These are phyloP conservation scores for Malus hybrid DNA, from an alignment of 331 rosid genomes.

Conservation along the genomic window DNA sequence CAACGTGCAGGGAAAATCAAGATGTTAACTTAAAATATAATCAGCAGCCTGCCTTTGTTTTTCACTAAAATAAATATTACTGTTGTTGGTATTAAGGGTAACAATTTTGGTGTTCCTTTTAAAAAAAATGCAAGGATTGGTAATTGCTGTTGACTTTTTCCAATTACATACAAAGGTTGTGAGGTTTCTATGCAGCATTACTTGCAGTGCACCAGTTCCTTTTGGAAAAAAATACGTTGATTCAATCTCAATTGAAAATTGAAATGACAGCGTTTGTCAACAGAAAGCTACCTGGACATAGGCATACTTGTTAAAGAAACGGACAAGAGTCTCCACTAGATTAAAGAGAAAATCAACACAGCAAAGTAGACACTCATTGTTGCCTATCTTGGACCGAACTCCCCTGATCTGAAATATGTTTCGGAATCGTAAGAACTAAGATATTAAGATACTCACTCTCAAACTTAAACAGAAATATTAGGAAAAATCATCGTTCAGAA, in stretches of 20 bases:
- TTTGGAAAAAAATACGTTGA: not conserved
- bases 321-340: conserved; percentile 94
- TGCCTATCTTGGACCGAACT: conserved; percentile 86
- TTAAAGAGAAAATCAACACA: conserved; percentile 95
- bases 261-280: not conserved
- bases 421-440: not conserved
- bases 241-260: not conserved
- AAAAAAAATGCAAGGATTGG: not conserved
- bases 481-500: conserved; percentile 7
- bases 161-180: not conserved
- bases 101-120: not conserved
- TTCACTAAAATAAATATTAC: not conserved
- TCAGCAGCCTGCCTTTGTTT: not conserved
- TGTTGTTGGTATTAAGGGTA: not conserved
- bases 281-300: conserved; percentile 72
- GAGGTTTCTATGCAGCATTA: not conserved
- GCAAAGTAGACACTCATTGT: conserved; percentile 88
- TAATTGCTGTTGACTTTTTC: not conserved
- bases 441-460: not conserved
- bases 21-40: not conserved
- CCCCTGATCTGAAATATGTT: conserved; percentile 66
- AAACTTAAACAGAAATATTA: not conserved
- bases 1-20: not conserved
- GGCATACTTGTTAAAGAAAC: conserved; percentile 96
- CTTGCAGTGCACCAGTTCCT: not conserved